Percentiles rank a stretch among this genome's conserved stretches.
Evolutionary conservation across 2,329 filamentous ascomycete species (phyloP).

Genomic region (Aspergillus ustus): DNA sequence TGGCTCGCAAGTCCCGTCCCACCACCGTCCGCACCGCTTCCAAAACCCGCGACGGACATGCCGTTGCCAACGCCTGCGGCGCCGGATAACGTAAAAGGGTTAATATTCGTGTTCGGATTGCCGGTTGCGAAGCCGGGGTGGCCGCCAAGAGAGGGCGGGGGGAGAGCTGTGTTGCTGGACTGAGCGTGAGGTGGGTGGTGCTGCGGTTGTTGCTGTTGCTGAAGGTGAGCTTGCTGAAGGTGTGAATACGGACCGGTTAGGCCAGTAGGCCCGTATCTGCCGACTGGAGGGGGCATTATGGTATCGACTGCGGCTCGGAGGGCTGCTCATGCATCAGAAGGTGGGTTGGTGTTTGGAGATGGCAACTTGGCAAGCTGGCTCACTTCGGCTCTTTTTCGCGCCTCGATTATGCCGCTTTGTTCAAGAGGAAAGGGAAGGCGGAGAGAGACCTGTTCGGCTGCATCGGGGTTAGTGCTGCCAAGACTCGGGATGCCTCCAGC

Average conservation of each 20-base stretch:
- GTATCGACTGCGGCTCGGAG: constrained; percentile 17
- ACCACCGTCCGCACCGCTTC: constrained; percentile 61
- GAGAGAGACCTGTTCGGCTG: constrained; percentile 28
- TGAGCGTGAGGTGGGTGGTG: constrained; percentile 51
- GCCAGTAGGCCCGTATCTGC: constrained; percentile 63
- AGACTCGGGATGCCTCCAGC: constrained; percentile 24
- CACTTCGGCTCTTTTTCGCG: constrained; percentile 26
- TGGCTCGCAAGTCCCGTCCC: constrained; percentile 80
- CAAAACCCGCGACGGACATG: constrained; percentile 61
- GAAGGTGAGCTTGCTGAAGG: constrained; percentile 56
- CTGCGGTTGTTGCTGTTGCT: constrained; percentile 42
- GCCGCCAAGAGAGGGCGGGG: constrained; percentile 63
- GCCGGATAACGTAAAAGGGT: constrained; percentile 64
- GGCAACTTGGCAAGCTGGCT: constrained; percentile 2
- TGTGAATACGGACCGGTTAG: constrained; percentile 64
- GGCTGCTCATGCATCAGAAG: constrained; percentile 25
- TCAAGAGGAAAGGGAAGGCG: constrained; percentile 29
- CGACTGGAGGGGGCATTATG: constrained; percentile 63
- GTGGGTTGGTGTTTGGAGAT: constrained; percentile 14
- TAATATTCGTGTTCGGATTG: constrained; percentile 69
- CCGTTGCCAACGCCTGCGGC: constrained; percentile 57
- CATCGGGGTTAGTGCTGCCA: constrained; percentile 41
- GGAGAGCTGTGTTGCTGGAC: constrained; percentile 53
- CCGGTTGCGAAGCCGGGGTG: constrained; percentile 70
- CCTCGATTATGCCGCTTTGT: constrained; percentile 15